Evolutionary conservation across 1,284 basidiomycete species (phyloP).

Genomic region (Phellopilus nigrolimitatus): DNA sequence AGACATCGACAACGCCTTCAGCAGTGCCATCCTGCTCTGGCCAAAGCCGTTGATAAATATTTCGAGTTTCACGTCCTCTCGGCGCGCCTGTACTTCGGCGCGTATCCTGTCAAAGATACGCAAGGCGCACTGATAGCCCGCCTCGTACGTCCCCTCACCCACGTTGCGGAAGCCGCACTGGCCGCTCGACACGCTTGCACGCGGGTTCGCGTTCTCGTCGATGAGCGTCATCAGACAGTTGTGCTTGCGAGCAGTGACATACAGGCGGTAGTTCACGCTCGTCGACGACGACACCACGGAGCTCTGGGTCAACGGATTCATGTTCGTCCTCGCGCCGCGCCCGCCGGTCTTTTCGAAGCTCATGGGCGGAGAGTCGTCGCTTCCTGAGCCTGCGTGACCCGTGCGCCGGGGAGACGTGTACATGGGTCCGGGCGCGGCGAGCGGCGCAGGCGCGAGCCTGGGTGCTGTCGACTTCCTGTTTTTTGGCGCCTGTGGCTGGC

Average conservation of each 20-base stretch:
- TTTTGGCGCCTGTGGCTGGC: too few relatives aligned
- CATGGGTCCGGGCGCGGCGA: neutral
- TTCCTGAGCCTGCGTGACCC: neutral
- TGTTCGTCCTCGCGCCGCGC: neutral
- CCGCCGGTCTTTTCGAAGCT: neutral
- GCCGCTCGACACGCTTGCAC: constrained; percentile 58
- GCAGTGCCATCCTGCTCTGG: constrained; percentile 76
- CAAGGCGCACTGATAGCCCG: constrained; percentile 81
- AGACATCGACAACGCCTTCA: constrained; percentile 64
- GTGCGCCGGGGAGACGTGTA: neutral
- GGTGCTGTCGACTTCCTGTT: too few relatives aligned
- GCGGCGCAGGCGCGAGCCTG: neutral
- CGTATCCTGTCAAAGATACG: constrained; percentile 63
- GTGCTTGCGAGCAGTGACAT: constrained; percentile 46
- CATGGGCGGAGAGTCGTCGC: neutral
- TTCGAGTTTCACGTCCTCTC: constrained; percentile 43
- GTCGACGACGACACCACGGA: neutral
- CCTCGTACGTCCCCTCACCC: constrained; percentile 75
- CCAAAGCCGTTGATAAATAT: constrained; percentile 81
- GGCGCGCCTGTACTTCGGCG: constrained; percentile 33
- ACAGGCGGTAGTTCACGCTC: constrained; percentile 42
- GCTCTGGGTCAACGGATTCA: neutral
- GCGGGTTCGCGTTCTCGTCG: constrained; percentile 27
- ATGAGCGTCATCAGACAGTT: constrained; percentile 67
- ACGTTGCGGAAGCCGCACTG: constrained; percentile 73